Conservation (phyloP, 2,329 filamentous ascomycete species). For the Colletotrichum tropicale region DNA sequence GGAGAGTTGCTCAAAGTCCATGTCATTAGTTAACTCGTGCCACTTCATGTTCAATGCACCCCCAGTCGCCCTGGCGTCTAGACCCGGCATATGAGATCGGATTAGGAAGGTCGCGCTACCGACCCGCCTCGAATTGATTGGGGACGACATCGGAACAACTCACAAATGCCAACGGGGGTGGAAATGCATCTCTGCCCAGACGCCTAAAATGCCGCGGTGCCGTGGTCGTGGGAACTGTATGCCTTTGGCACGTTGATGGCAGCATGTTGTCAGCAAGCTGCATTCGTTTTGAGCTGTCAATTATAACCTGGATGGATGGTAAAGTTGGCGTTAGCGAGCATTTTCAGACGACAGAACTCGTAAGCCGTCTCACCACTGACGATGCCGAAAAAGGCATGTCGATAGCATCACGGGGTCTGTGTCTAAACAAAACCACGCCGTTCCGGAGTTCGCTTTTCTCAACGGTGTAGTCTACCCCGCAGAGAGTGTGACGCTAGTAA, state of each 20-base stretch:
- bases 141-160: neutral
- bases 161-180: neutral
- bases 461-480: neutral
- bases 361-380: neutral
- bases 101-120: conserved; percentile 7
- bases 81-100: neutral
- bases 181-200: neutral
- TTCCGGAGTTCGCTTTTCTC: neutral
- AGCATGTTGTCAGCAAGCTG: neutral
- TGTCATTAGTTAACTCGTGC: neutral
- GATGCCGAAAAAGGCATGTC: neutral
- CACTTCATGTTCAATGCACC: neutral
- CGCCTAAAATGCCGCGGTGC: neutral
- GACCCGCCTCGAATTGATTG: neutral
- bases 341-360: neutral
- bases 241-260: neutral
- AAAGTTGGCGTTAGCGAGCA: neutral
- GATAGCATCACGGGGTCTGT: neutral
- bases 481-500: neutral
- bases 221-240: neutral
- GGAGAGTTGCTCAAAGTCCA: neutral
- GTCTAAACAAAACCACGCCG: neutral
- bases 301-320: neutral
- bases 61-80: neutral
- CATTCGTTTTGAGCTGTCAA: neutral